Percentiles rank a stretch among this genome's conserved stretches.
phyloP scores from a whole-genome alignment of 1,139 yeast genomes.

The Geotrichum reessii region DNA sequence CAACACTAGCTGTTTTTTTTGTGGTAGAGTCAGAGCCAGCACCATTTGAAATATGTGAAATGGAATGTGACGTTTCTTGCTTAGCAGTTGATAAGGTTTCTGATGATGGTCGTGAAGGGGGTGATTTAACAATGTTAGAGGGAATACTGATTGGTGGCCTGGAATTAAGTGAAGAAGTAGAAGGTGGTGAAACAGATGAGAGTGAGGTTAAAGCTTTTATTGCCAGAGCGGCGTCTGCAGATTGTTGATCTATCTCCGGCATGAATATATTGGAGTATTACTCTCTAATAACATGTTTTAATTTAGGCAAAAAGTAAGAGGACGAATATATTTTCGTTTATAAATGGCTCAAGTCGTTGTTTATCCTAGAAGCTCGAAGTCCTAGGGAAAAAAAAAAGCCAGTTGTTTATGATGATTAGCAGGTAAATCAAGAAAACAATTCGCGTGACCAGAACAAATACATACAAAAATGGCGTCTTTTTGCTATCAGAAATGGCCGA shows the following conservation, averaged over 20 bases:
- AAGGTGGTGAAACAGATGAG: slow-evolving; percentile 4
- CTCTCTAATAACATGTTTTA: slow-evolving; percentile 14
- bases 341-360: slow-evolving; percentile 2
- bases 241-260: slow-evolving; percentile 20
- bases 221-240: slow-evolving; percentile 15
- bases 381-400: slow-evolving; percentile 5
- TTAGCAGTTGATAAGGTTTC: background rate
- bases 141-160: slow-evolving; percentile 3
- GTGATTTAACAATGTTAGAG: background rate
- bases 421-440: background rate
- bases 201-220: slow-evolving; percentile 13
- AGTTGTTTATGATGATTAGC: background rate
- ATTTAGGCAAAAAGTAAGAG: background rate
- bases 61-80: background rate
- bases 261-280: slow-evolving; percentile 9
- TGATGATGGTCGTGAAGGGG: background rate
- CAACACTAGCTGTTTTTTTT: background rate
- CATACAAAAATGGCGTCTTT: background rate
- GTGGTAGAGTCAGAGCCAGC: background rate
- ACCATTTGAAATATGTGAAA: background rate
- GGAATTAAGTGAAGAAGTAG: slow-evolving; percentile 6
- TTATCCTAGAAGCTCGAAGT: background rate
- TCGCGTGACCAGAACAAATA: background rate
- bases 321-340: slow-evolving; percentile 2
- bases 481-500: background rate